Base-by-base conservation (phyloP, 208 protist species). In the Hexamita inflata region DNA sequence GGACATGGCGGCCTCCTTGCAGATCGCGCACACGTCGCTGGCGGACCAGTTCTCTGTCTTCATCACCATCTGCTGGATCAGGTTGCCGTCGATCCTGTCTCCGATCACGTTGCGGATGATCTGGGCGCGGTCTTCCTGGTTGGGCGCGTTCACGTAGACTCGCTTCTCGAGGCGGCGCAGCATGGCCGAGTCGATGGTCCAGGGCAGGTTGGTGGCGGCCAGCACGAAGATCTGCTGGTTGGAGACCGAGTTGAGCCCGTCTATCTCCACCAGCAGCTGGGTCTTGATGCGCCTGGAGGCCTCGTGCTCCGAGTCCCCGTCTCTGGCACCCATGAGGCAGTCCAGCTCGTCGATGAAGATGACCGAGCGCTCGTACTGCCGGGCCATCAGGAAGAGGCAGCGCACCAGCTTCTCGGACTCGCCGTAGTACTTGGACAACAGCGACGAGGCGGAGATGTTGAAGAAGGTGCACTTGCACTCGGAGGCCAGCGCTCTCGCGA, bases 1-100 rank as follows among this genome's bases (percentile, higher is more conserved):
- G 82, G 94, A 87, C 92, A 98, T 97, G 49, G 97, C 83, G 0
- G 94, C 94, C 68, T 95, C 93, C 29, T 92, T 90, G 40, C 96
- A 92, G 11, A 95, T 67, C 74, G 90, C 90, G 41, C 90, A 87
- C 76, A 98, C 94, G 86, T 98, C 94, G 39, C 60, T 45, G 26
- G 74, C 80, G 24, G 79, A 83, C 82, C 94, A 96, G 64, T 86
- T 81, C 49, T 74, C 41, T 19, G 59, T 19, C 34, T 61, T 9
- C 2, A 24, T 45, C 11, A 57, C 26, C 9, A 45, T 34, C 4
- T 4, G 11, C 4, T 13, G 19, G 2, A 19, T 24, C 7, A 70
- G 9, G 19, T 4, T 45, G 42, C 9, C 35, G 35, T 13, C 42
- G 11, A 70, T 11, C 38, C 38, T 40, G 15, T 70, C 64, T 70